These are phyloP conservation scores for Dianthus caryophyllus DNA, from an alignment of 148 eudicot genomes.

Conservation along the genomic window DNA sequence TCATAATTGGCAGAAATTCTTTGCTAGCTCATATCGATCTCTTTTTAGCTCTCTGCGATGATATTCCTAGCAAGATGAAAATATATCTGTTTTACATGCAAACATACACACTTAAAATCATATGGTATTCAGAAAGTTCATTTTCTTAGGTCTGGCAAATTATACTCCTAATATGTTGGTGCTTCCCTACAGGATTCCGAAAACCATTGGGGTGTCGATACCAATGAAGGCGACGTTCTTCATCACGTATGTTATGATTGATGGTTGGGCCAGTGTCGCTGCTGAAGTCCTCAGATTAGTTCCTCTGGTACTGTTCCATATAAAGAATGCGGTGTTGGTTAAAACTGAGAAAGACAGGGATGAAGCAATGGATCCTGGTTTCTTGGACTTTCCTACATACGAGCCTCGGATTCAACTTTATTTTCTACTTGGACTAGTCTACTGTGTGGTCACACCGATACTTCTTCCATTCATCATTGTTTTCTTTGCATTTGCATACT, in stretches of 20 bases:
- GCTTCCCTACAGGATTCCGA: constrained; percentile 45
- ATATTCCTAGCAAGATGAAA: neutral
- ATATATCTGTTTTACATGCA: too few species aligned
- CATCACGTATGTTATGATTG: constrained; percentile 62
- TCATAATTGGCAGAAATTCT: neutral
- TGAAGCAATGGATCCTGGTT: constrained; percentile 67
- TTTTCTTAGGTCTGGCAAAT: neutral
- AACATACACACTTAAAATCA: neutral
- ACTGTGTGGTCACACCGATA: constrained; percentile 45
- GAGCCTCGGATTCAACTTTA: constrained; percentile 71
- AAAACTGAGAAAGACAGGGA: constrained; percentile 60
- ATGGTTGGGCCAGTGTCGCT: constrained; percentile 71
- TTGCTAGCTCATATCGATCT: neutral
- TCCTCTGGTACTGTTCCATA: constrained; percentile 45
- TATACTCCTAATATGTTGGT: neutral
- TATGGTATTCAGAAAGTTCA: neutral
- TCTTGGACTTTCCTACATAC: constrained; percentile 35
- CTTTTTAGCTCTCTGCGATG: neutral
- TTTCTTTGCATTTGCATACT: constrained; percentile 55
- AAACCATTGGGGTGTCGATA: constrained; percentile 55
- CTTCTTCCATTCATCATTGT: constrained; percentile 62
- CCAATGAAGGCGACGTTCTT: constrained; percentile 72
- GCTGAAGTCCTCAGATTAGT: constrained; percentile 52
- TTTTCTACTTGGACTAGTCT: constrained; percentile 61
- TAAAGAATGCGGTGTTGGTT: constrained; percentile 51